Base-by-base conservation (phyloP, 805 yeast genomes). In the Starmerella potacharoeniae region DNA sequence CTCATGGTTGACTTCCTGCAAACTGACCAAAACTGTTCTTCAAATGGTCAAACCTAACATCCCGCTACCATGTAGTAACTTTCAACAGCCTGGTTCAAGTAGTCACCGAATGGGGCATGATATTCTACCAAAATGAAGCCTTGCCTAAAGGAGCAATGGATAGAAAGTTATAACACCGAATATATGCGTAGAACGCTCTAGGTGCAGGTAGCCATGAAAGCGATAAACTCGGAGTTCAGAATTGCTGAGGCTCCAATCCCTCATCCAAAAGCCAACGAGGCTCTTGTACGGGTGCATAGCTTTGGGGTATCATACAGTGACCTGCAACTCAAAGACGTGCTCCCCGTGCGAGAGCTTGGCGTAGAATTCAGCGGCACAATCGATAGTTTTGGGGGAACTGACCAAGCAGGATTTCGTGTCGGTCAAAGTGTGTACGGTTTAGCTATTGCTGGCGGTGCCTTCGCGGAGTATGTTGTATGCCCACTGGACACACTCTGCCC, bases 381-480 rank as follows among this genome's bases (percentile, higher is more conserved):
- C 35, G 63, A 40, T 14, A 55, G 60, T 29, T 42, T 61, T 10
- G 55, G 55, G 5, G 35, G 43, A 14, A 54, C 28, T 3, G 28
- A 35, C 16, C 30, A 8, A 5, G 40, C 31, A 1, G 39, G 35
- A 1, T 67, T 66, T 54, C 58, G 53, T 9, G 62, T 60, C 4
- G 73, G 72, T 8, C 72, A 71, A 41, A 53, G 58, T 11, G 75
- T 71, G 22, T 66, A 67, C 55, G 75, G 75, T 1, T 60, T 69
- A 22, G 66, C 61, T 1, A 55, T 59, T 5, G 13, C 29, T 8
- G 73, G 73, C 10, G 75, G 75, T 6, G 69, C 74, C 4, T 69
- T 69, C 52, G 72, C 73, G 7, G 69, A 70, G 58, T 66, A 61
- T 45, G 66, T 70, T 14, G 64, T 60, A 2, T 67, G 70, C 45